A percentile compares a stretch with the other conserved stretches of the same genome.
phyloP scores from a whole-genome alignment of 2,329 filamentous ascomycete species.

The Thyridium curvatum region DNA sequence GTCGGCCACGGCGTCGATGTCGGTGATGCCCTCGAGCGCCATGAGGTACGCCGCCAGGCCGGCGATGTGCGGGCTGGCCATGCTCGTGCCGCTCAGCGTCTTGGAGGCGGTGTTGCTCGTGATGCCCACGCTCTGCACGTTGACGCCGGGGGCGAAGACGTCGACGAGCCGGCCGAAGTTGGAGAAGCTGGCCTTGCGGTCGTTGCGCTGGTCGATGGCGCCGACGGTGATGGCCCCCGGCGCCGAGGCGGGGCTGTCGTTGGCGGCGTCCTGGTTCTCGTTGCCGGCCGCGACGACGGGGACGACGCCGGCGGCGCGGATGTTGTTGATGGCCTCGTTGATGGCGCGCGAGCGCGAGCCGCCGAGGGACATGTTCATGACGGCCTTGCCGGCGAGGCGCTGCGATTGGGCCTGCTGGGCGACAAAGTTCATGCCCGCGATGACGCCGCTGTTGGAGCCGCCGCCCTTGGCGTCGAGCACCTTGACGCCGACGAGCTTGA shows the following conservation, averaged over 20 bases:
- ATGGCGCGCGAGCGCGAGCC: conserved; percentile 40
- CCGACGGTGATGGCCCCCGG: conserved; percentile 53
- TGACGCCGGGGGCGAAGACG: conserved; percentile 50
- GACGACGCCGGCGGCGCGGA: conserved; percentile 45
- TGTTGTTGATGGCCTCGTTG: conserved; percentile 44
- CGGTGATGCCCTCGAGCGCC: conserved; percentile 34
- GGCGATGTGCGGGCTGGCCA: conserved; percentile 13
- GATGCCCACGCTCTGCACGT: conserved; percentile 47
- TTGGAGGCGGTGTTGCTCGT: conserved; percentile 35
- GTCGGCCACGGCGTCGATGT: conserved; percentile 34
- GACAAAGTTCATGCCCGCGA: conserved; percentile 54
- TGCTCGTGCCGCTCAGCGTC: conserved; percentile 35
- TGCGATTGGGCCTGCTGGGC: conserved; percentile 35
- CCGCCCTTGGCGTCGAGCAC: conserved; percentile 45
- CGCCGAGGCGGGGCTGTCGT: conserved; percentile 48
- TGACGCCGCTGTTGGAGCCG: conserved; percentile 44
- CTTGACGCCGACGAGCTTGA: conserved; percentile 51
- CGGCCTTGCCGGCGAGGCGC: conserved; percentile 41
- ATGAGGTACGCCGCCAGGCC: conserved; percentile 16
- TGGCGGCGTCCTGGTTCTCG: conserved; percentile 43
- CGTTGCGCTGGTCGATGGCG: conserved; percentile 46
- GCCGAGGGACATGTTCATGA: conserved; percentile 60
- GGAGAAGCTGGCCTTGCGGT: conserved; percentile 46
- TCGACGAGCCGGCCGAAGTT: conserved; percentile 51
- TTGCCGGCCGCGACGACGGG: conserved; percentile 57